Base-by-base conservation (phyloP, 23 red algal genomes). In the Gracilaria domingensis region DNA sequence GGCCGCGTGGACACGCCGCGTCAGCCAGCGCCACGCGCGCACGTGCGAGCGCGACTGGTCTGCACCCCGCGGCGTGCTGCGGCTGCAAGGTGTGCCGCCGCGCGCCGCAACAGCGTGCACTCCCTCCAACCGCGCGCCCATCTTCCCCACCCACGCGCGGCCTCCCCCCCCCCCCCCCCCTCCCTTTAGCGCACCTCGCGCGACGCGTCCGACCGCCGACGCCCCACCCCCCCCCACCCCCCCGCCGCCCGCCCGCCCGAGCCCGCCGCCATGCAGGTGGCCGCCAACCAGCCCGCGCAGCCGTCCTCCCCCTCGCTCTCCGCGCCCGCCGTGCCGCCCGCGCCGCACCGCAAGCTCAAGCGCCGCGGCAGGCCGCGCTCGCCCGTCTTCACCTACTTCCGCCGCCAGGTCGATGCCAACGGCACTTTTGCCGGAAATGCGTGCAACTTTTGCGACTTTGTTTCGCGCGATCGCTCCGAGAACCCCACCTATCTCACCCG, bases 401-500 rank as follows among this genome's bases (percentile, higher is more conserved):
- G 58, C 44, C 71, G 86, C 21, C 37, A 71, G 11, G 74, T 81
- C 38, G 74, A 71, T 55, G 32, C 64, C 20, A 30, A 66, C 35
- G 86, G 86, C 30, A 2, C 26, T 0, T 80, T 81, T 48, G 26
- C 69, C 24, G 86, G 73, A 34, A 90, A 90, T 35, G 25, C 67
- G 45, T 90, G 86, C 62, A 24, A 30, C 28, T 90, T 90, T 35
- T 90, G 86, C 40, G 26, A 48, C 53, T 90, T 90, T 54, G 58
- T 69, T 18, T 90, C 86, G n/a, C 49, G 74, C 28, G 86, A 90
- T 78, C 70, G 86, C 17, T 90, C 86, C 18, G 74, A 90, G 74
- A 90, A 90, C 64, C 86, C 86, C 14, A 90, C 86, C 8, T 90
- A 90, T 61, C 57, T 90, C 54, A 90, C 75, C 1, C 47, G 86